Percentiles rank a stretch among this genome's conserved stretches.
Evolutionary conservation across 805 yeast genomes (phyloP).

Genomic region (Osmozyma mogii): DNA sequence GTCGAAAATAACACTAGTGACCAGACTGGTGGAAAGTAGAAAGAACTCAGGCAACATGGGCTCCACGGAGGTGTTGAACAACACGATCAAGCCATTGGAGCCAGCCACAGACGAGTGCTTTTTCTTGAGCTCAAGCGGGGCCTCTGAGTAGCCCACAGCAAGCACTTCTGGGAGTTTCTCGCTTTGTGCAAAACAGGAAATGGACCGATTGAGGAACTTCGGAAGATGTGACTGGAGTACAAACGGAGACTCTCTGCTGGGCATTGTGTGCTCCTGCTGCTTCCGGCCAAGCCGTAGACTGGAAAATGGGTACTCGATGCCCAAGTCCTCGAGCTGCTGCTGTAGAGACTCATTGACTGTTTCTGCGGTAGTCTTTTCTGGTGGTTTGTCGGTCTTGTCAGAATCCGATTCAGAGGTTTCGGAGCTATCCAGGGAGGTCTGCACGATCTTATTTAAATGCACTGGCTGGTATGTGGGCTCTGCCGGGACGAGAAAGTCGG

Average conservation of each 20-base stretch:
- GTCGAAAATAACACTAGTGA: slow-evolving; percentile 35
- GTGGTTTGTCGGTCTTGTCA: too few species aligned
- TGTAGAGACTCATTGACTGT: neutral
- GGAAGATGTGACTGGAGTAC: slow-evolving; percentile 3
- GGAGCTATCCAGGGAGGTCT: too few species aligned
- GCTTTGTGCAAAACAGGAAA: slow-evolving; percentile 6
- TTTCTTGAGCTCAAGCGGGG: slow-evolving; percentile 6
- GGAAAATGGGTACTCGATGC: slow-evolving; percentile 6
- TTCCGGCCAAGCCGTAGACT: slow-evolving; percentile 10
- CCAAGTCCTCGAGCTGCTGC: neutral
- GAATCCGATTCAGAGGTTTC: too few species aligned
- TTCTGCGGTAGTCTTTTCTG: neutral
- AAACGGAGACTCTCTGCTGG: slow-evolving; percentile 8
- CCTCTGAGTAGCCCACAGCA: slow-evolving; percentile 7
- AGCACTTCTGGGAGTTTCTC: slow-evolving; percentile 8
- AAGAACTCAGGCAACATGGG: slow-evolving; percentile 27
- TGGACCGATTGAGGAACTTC: slow-evolving; percentile 7
- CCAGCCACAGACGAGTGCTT: slow-evolving; percentile 4
- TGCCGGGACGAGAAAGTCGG: slow-evolving; percentile 1
- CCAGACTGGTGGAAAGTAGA: slow-evolving; percentile 32
- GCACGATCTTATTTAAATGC: too few species aligned
- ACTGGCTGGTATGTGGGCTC: too few species aligned
- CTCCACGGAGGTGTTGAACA: slow-evolving; percentile 24
- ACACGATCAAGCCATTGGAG: slow-evolving; percentile 19
- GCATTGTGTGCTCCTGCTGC: neutral